Conservation (phyloP, 371 early-diverging fungal species). For the Syncephalis fuscata region DNA sequence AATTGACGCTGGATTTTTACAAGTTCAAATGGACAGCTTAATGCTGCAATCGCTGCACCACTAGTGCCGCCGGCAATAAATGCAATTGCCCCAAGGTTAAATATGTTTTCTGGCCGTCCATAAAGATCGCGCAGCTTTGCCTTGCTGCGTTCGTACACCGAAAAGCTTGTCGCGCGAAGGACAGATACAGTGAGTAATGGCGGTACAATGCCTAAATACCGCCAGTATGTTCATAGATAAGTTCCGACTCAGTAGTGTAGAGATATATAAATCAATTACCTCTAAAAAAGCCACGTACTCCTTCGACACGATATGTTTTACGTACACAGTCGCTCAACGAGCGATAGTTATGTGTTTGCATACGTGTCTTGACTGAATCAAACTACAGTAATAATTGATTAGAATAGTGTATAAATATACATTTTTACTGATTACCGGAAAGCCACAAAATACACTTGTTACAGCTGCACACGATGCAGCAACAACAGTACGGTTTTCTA, state of each 20-base stretch:
- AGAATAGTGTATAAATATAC: neutral
- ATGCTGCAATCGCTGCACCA: slow-evolving; percentile 44
- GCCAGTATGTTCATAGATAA: too few species aligned
- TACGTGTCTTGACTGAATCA: slow-evolving; percentile 64
- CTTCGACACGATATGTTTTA: slow-evolving; percentile 48
- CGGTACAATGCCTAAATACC: slow-evolving; percentile 39
- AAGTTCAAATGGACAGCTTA: slow-evolving; percentile 60
- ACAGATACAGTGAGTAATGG: slow-evolving; percentile 55
- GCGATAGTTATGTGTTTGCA: slow-evolving; percentile 59
- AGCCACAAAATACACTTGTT: slow-evolving; percentile 34
- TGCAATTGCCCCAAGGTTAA: slow-evolving; percentile 22
- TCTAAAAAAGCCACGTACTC: slow-evolving; percentile 53
- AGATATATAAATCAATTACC: too few species aligned
- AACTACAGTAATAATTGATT: slow-evolving; percentile 19
- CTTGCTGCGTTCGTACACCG: slow-evolving; percentile 41
- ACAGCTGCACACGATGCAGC: slow-evolving; percentile 47
- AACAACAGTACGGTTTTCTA: slow-evolving; percentile 34
- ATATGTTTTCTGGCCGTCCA: slow-evolving; percentile 12
- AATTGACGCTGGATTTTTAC: slow-evolving; percentile 67
- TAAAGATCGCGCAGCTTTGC: slow-evolving; percentile 7
- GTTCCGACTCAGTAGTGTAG: too few species aligned
- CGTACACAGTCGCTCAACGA: slow-evolving; percentile 45
- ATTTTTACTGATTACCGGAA: slow-evolving; percentile 23
- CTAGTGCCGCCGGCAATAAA: slow-evolving; percentile 36
- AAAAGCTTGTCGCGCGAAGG: slow-evolving; percentile 54